Evolutionary conservation across 2,329 filamentous ascomycete genomes (phyloP), one percentile per base, ranked within the genome.

Genomic region (Phialophora macrospora): DNA sequence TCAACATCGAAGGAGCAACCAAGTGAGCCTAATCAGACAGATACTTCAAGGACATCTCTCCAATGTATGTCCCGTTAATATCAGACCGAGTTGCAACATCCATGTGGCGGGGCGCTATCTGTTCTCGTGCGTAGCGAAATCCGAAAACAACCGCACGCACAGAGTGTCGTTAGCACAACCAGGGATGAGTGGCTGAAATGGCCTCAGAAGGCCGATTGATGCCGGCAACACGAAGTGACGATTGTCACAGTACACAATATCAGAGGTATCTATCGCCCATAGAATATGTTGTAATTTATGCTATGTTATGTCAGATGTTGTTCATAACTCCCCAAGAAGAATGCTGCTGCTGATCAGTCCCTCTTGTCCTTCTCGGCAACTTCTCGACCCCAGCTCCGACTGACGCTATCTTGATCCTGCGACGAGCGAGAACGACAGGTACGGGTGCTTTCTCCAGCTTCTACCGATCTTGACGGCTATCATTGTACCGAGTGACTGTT

Each of bases 281-380:
- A 14, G 44, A 24, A 51, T 54, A n/a, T 48, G 48, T n/a, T 32
- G 48, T 41, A n/a, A 24, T 32, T 26, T 41, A 44, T 60, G 58
- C 56, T 20, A n/a, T 49, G 44, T 59, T 59, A 52, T 60, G 58
- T 60, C 58, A 52, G 58, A 60, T 60, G 28, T 41, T 51, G n/a
- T 49, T 24, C 58, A 44, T 44, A 24, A 32, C 46, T 46, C 38
- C 17, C 41, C 17, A 48, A 48, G 41, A 24, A 60, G 17, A 28
- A 51, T 44, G 48, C 58, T 30, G 48, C 58, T 30, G 44, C 56
- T 59, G 56, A 59, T 59, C 44, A 30, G 44, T 44, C 5, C 38
- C 14, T 44, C 14, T 44, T n/a, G 9, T 55, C 34, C 9, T 41
- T 51, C 46, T 60, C 46, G 58, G 58, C 58, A 60, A 41, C 58